Evolutionary conservation across 345 rosid genomes (phyloP), one percentile per base, ranked within the genome.

Genomic region (Luvunga scandens): DNA sequence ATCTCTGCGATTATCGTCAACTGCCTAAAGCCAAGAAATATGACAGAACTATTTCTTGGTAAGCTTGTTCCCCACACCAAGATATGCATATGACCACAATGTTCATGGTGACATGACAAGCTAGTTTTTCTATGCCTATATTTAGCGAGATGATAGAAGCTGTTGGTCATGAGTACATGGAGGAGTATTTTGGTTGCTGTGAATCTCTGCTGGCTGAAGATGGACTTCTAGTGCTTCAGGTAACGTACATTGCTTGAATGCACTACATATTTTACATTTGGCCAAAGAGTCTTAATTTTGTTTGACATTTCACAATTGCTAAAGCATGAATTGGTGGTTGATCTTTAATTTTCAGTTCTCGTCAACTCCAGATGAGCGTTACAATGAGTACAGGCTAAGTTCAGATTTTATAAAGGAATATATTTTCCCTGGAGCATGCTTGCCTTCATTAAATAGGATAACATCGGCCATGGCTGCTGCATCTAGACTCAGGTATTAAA

Each of bases 91-190:
- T 13, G 25, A 31, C 27, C 48, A 50, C 50, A 30, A 24, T 25
- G 18, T 70, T 19, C 19, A 18, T 55, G 4, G 31, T n/a, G 31
- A 27, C 27, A 14, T 71, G 33, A 28, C 36, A 55, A 79, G 60
- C 62, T 39, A 39, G 45, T 9, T 27, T 76, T 76, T 71, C 7
- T 27, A 66, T 66, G 80, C 28, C 31, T 36, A 16, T 74, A 60
- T 55, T 81, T 59, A 93, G 97, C 22, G 98, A 92, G 89, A 93
- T 95, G 98, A 66, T 95, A 55, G 98, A 95, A 88, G 92, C 90
- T 12, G 96, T 95, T 61, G 99, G 99, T 6, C 98, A 95, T 28
- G 98, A 95, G 79, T 95, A 80, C 80, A 91, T 95, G 99, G 99
- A 92, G 73, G 91, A 86, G 39, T 93, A 88, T 83, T 92, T 93